These are phyloP conservation scores for Plantago ovata DNA, from an alignment of 257 asterid species.

Conservation along the genomic window DNA sequence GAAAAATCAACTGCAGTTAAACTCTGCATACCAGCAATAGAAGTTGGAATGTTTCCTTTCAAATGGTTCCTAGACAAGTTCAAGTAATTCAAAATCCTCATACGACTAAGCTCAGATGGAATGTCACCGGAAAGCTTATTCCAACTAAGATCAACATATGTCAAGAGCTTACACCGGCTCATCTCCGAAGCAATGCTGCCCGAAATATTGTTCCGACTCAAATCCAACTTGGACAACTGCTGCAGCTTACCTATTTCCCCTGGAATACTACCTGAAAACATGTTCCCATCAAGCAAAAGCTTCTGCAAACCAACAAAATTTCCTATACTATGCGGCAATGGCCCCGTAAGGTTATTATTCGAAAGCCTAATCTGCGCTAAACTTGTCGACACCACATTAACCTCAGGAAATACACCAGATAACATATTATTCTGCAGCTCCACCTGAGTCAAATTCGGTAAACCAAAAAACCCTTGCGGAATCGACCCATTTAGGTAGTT, in stretches of 20 bases:
- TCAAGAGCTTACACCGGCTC: neutral
- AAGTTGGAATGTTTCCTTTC: neutral
- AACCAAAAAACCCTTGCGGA: constrained; percentile 66
- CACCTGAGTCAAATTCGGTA: constrained; percentile 68
- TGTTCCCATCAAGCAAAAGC: constrained; percentile 12
- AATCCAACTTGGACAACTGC: neutral
- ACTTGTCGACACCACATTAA: constrained; percentile 29
- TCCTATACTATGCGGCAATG: constrained; percentile 68
- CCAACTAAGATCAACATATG: neutral
- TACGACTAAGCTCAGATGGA: neutral
- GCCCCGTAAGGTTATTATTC: constrained; percentile 65
- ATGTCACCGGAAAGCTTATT: neutral
- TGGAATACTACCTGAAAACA: neutral
- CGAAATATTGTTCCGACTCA: neutral
- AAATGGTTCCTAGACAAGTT: constrained; percentile 2
- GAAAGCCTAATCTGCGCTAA: constrained; percentile 88
- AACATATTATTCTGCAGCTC: constrained; percentile 84
- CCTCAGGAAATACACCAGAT: constrained; percentile 68
- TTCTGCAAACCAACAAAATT: constrained; percentile 3
- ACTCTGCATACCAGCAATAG: neutral
- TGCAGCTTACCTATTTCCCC: constrained; percentile 1
- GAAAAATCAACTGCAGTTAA: neutral
- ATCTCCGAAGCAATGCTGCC: neutral
- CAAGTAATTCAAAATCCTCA: neutral
- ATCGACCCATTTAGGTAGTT: constrained; percentile 83